Percentiles rank a stretch among this genome's conserved stretches.
phyloP scores from a whole-genome alignment of 1,284 basidiomycete genomes.

The Sporisorium scitamineum region DNA sequence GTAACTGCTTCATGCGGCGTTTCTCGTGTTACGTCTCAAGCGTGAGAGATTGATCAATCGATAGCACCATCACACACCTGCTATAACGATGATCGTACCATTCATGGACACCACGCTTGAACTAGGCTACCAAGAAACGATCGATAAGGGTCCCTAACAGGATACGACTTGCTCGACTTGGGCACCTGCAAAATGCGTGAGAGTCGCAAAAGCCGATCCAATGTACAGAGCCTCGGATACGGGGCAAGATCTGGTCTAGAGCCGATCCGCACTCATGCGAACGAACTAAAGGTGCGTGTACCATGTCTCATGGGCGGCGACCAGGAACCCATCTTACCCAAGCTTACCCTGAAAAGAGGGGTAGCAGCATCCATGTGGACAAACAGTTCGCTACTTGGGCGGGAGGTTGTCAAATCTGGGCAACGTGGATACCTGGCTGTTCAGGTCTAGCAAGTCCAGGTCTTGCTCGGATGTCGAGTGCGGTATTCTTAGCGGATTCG shows the following conservation, averaged over 20 bases:
- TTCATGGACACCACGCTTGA: no score
- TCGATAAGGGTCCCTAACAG: neutral
- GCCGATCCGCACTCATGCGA: neutral
- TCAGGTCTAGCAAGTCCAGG: neutral
- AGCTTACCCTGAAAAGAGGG: neutral
- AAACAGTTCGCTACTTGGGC: neutral
- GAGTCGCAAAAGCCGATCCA: neutral
- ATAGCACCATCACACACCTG: no score
- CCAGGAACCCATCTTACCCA: no score
- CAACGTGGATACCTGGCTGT: neutral
- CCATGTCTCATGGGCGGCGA: neutral
- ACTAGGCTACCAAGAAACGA: neutral
- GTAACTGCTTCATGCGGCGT: no score
- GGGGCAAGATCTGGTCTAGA: neutral
- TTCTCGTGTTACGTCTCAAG: no score
- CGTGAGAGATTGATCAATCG: no score
- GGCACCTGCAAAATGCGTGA: neutral
- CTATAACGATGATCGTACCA: no score
- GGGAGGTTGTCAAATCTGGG: neutral
- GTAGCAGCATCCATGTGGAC: neutral
- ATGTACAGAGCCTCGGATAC: neutral
- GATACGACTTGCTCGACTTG: neutral
- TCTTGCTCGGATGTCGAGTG: neutral
- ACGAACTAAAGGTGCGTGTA: neutral
- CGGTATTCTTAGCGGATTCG: neutral